Base-by-base conservation (phyloP, 2,329 filamentous ascomycete genomes). In the Ceratocystiopsis brevicomis region DNA sequence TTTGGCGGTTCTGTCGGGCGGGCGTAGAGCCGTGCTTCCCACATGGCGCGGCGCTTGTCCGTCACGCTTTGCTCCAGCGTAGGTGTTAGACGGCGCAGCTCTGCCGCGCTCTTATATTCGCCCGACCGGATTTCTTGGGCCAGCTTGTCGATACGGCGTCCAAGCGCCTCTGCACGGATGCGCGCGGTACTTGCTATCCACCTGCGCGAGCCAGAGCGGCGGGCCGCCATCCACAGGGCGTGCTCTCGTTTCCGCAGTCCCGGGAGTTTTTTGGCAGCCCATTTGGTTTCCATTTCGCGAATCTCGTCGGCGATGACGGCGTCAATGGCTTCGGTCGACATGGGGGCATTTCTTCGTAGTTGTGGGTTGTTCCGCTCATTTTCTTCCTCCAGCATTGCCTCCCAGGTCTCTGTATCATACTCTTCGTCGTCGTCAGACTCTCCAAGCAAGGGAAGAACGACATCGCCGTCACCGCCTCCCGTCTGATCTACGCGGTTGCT, bases 61-160 rank as follows among this genome's bases (percentile, higher is more conserved):
- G 72, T 68, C 1, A 94, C 59, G 4, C 68, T 84, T 5, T 65
- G 61, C 46, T 88, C 76, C 44, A 93, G 61, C 34, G 61, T 68
- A 12, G 61, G 58, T 40, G 76, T 75, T 51, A 75, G 71, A 6
- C 58, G 60, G 21, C 64, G 59, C 14, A 90, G 54, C 14, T 76
- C 65, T 1, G 57, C 52, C 18, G 62, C 59, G 9, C 61, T 69
- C 12, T 59, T 56, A 71, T 77, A 84, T 30, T 63, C 54, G 15
- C 68, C 60, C 1, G 39, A 21, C 1, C 55, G 49, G 33, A 85
- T 71, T 17, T 73, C 66, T 1, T 63, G 52, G 11, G 65, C 65
- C 15, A 76, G 57, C 39, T 68, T 74, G n/a, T 56, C 54, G 30
- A 88, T 62, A 11, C 78, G 73, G 2, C 52, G 47, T 13, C 67